Evolutionary conservation across 345 rosid species (phyloP).

Genomic region (Populus nigra): DNA sequence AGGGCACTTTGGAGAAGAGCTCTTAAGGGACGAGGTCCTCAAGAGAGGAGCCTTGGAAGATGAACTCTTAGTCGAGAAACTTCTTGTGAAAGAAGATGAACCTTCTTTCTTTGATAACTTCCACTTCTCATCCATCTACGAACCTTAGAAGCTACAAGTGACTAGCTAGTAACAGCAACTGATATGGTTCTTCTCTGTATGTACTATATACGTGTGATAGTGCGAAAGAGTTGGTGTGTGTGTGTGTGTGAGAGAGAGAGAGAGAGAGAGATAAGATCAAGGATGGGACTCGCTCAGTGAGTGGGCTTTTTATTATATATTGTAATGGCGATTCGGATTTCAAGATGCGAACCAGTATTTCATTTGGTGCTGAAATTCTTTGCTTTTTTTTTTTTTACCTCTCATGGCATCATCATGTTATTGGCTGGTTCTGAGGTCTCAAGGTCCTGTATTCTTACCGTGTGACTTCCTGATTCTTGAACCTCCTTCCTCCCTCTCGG

Average conservation of each 20-base stretch:
- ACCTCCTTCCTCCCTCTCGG: slow-evolving; percentile 30
- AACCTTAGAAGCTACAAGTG: neutral
- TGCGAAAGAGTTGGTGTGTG: neutral
- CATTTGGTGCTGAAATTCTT: neutral
- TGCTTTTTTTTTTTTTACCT: neutral
- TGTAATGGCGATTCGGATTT: neutral
- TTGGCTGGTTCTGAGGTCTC: neutral
- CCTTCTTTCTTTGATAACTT: slow-evolving; percentile 55
- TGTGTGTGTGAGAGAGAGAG: neutral
- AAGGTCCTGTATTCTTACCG: neutral
- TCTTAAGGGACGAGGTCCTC: slow-evolving; percentile 57
- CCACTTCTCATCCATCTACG: slow-evolving; percentile 81
- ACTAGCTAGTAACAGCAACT: neutral
- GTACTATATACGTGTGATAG: neutral
- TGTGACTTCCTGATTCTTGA: slow-evolving; percentile 31
- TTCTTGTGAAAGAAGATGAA: slow-evolving; percentile 48
- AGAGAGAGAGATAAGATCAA: neutral
- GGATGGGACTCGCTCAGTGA: slow-evolving; percentile 16
- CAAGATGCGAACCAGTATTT: neutral
- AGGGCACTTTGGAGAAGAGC: slow-evolving; percentile 43
- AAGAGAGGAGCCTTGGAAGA: slow-evolving; percentile 60
- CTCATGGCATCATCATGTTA: neutral
- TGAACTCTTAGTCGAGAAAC: slow-evolving; percentile 66
- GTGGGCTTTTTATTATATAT: slow-evolving; percentile 27
- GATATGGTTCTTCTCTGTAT: neutral